Evolutionary conservation across 257 asterid genomes (phyloP).

Genomic region (Jaltomata sinuosa): DNA sequence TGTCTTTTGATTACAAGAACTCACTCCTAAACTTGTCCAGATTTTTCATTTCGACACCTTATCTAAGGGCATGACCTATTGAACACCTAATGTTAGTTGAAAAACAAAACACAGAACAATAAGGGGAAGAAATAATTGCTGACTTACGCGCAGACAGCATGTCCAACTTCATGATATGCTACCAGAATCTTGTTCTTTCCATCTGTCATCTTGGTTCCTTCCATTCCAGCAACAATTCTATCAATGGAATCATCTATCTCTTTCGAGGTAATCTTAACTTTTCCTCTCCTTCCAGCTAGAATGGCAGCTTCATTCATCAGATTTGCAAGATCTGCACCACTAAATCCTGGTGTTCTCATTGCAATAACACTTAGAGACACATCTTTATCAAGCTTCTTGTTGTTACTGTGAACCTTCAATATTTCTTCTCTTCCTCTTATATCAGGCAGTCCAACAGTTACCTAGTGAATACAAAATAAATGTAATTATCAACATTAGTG

Average conservation of each 20-base stretch:
- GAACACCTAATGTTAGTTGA: not conserved
- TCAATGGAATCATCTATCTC: conserved; percentile 60
- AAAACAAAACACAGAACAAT: not conserved
- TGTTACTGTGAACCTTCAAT: conserved; percentile 41
- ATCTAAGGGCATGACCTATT: not conserved
- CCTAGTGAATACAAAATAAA: conserved; percentile 19
- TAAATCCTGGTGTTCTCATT: conserved; percentile 66
- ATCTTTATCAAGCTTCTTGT: conserved; percentile 32
- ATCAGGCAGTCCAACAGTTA: conserved; percentile 52
- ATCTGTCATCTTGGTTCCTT: conserved; percentile 65
- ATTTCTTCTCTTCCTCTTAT: conserved; percentile 58
- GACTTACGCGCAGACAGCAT: conserved; percentile 57
- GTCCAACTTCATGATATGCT: conserved; percentile 63
- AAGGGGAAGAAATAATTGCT: not conserved
- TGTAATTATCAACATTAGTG: not conserved
- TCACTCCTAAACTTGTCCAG: not conserved
- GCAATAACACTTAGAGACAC: conserved; percentile 47
- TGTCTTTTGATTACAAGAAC: not conserved
- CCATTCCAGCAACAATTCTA: conserved; percentile 74
- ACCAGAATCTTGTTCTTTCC: conserved; percentile 63
- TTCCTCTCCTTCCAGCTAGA: conserved; percentile 69
- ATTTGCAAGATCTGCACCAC: conserved; percentile 70
- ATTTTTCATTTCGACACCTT: not conserved
- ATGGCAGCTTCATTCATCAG: conserved; percentile 74
- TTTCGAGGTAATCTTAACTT: conserved; percentile 24